These are phyloP conservation scores for Haplosporangium sp. DNA, from an alignment of 371 early-diverging fungal species.

Conservation along the genomic window DNA sequence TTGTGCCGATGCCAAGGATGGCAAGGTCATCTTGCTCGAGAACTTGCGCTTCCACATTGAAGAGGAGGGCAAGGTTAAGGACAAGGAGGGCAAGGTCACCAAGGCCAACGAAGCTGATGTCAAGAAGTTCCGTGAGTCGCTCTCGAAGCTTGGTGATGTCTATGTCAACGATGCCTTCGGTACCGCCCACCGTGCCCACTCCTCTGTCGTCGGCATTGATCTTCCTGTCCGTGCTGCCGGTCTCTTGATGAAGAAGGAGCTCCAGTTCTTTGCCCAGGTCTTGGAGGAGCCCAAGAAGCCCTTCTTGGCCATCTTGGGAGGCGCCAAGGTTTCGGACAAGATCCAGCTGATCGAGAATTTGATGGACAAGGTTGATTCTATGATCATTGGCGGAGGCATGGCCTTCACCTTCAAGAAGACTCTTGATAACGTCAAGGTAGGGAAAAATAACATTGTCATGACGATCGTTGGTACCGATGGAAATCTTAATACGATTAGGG, in stretches of 20 bases:
- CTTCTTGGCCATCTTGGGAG: constrained; percentile 98
- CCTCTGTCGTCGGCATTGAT: constrained; percentile 97
- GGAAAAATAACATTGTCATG: background rate
- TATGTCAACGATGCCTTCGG: constrained; percentile 99
- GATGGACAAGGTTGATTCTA: constrained; percentile 89
- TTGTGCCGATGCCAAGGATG: constrained; percentile 79
- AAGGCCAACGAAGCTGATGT: constrained; percentile 90
- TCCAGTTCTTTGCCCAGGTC: constrained; percentile 97
- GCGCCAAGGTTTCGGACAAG: constrained; percentile 99
- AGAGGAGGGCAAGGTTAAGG: constrained; percentile 97
- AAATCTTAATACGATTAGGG: too few species aligned
- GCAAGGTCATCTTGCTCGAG: constrained; percentile 95
- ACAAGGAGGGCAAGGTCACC: constrained; percentile 81
- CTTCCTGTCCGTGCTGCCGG: constrained; percentile 94
- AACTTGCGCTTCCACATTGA: constrained; percentile 99
- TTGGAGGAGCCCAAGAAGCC: constrained; percentile 93
- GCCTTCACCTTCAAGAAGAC: constrained; percentile 98
- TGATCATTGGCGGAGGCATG: constrained; percentile 98
- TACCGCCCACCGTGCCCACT: constrained; percentile 97
- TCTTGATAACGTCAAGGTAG: constrained; percentile 80
- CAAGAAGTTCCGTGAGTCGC: constrained; percentile 88
- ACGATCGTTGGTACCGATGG: too few species aligned
- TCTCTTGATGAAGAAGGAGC: constrained; percentile 98
- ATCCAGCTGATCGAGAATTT: constrained; percentile 97
- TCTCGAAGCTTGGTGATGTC: constrained; percentile 95